These are phyloP conservation scores for Tetrapyrgos nigripes DNA, from an alignment of 1,284 basidiomycete genomes.

Conservation along the genomic window DNA sequence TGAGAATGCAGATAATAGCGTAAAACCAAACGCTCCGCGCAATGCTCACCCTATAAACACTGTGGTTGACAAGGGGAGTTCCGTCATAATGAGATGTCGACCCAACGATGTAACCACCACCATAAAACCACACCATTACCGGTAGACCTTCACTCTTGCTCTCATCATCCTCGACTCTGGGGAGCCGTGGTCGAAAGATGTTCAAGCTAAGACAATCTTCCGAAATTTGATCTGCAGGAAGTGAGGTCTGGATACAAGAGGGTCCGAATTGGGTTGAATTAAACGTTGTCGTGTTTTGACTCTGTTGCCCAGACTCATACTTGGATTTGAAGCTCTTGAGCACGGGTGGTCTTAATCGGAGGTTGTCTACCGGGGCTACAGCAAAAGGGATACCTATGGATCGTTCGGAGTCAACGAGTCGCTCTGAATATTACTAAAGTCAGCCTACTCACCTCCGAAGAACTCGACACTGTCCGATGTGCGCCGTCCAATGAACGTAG, in stretches of 20 bases:
- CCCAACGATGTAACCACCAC: conserved; percentile 6
- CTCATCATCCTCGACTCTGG: not conserved
- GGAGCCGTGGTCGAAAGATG: conserved; percentile 1
- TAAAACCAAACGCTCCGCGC: no score
- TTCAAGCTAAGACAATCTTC: conserved; percentile 6
- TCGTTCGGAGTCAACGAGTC: not conserved
- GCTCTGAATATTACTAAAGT: conserved; percentile 2
- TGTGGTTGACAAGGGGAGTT: conserved; percentile 46
- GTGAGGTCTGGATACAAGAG: conserved; percentile 3
- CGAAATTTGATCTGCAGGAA: not conserved
- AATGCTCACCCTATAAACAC: conserved; percentile 45
- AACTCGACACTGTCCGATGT: conserved; percentile 3
- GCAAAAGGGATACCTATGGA: conserved; percentile 43
- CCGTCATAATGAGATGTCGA: conserved; percentile 5
- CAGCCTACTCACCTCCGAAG: conserved; percentile 5
- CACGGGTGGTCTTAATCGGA: conserved; percentile 38
- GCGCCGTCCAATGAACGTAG: conserved; percentile 6
- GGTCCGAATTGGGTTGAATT: conserved; percentile 6
- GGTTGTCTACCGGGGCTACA: conserved; percentile 40
- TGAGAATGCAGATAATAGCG: not conserved
- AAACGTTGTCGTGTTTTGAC: conserved; percentile 23
- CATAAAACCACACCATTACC: conserved; percentile 11
- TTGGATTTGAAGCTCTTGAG: not conserved
- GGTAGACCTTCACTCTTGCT: conserved; percentile 21
- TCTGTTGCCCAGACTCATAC: not conserved